Percentiles rank a stretch among this genome's conserved stretches.
Conservation (phyloP, 2,329 filamentous ascomycete genomes). For the Aspergillus spinulosporus region DNA sequence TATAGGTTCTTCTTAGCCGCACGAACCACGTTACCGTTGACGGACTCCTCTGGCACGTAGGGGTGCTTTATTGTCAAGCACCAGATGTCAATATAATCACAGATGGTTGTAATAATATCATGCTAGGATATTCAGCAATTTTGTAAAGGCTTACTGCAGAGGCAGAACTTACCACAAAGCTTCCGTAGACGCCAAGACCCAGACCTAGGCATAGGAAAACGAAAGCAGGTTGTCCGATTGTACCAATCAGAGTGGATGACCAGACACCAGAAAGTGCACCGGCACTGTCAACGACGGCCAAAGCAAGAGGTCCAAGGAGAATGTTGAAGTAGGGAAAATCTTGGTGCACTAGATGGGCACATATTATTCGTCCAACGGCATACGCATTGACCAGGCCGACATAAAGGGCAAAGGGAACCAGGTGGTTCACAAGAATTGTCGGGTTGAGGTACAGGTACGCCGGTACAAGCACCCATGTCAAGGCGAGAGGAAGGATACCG, state of each 20-base stretch:
- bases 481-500: slow-evolving; percentile 78
- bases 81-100: slow-evolving; percentile 98
- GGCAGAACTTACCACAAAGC: slow-evolving; percentile 69
- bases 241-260: slow-evolving; percentile 73
- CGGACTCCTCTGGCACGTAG: slow-evolving; percentile 44
- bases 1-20: slow-evolving; percentile 32
- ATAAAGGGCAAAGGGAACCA: slow-evolving; percentile 88
- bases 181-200: slow-evolving; percentile 88
- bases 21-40: slow-evolving; percentile 25
- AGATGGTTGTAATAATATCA: slow-evolving; percentile 96
- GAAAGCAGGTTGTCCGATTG: slow-evolving; percentile 86
- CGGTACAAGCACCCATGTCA: slow-evolving; percentile 73
- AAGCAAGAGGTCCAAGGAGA: slow-evolving; percentile 72
- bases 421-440: slow-evolving; percentile 74
- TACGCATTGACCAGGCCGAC: slow-evolving; percentile 91
- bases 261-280: slow-evolving; percentile 68
- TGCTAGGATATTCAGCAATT: slow-evolving; percentile 47
- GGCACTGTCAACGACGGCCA: slow-evolving; percentile 76
- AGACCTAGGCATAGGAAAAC: slow-evolving; percentile 85
- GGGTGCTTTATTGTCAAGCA: slow-evolving; percentile 95
- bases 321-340: slow-evolving; percentile 91
- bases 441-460: slow-evolving; percentile 84
- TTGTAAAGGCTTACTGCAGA: neutral
- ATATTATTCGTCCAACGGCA: slow-evolving; percentile 93
- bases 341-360: slow-evolving; percentile 84